Evolutionary conservation across 2,329 filamentous ascomycete genomes (phyloP), one percentile per base, ranked within the genome.

Genomic region (Aspergillus sp.): DNA sequence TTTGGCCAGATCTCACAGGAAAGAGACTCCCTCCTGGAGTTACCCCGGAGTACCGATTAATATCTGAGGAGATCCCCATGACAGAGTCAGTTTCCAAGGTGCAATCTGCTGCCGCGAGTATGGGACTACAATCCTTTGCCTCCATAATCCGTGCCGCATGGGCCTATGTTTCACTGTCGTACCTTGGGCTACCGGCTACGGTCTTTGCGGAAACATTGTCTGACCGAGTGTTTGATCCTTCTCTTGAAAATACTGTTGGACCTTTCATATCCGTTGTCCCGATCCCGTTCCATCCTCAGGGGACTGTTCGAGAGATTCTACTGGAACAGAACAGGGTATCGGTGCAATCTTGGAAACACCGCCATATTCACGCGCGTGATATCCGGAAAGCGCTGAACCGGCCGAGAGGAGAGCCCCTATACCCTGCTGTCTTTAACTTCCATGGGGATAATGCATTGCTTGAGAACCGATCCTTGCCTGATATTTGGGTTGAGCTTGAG

Each of bases 351-450:
- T 68, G 64, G 64, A 65, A 63, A 9, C 59, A 72, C 56, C 64
- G 66, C 20, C 63, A 66, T 41, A 57, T 72, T 15, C 69, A 71
- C 53, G 64, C 71, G 26, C 67, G 67, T n/a, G 64, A 66, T 13
- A 54, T 72, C 11, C 62, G 67, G 20, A 70, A 63, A 54, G 62
- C 70, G 30, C 60, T 74, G 3, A 59, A 63, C 18, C 59, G 66
- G 2, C 61, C 66, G 2, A 62, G 66, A 42, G 65, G 62, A 5
- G 62, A 70, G 51, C 43, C 64, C 4, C 48, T 74, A 6, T 74
- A 73, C 55, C 68, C 71, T 2, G 72, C 68, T 2, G 57, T 73
- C 7, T 73, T 72, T 55, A 71, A 69, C 20, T 74, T 73, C 49
- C 67, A 73, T 48, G 64, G 61, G 8, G 48, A 47, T 3, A 39